phyloP scores from a whole-genome alignment of 768 basidiomycete species.

The Tubosaeta sp. region DNA sequence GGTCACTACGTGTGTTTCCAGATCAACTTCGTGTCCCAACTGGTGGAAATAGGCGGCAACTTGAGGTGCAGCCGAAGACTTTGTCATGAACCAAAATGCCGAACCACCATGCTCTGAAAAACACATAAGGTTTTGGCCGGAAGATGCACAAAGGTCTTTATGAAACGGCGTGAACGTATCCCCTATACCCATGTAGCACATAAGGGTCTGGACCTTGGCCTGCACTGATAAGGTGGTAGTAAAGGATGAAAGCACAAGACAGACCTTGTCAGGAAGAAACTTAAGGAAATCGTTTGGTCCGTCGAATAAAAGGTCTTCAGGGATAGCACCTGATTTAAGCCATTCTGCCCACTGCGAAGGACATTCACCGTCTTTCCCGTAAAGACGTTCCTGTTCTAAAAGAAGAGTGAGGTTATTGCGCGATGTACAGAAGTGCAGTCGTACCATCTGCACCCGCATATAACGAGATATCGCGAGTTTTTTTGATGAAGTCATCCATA shows the following conservation, averaged over 20 bases:
- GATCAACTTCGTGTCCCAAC: conserved; percentile 50
- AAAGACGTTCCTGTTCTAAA: conserved; percentile 57
- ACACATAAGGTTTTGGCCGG: conserved; percentile 86
- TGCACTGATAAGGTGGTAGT: conserved; percentile 24
- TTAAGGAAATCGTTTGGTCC: conserved; percentile 54
- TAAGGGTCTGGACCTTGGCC: conserved; percentile 69
- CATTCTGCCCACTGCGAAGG: conserved; percentile 63
- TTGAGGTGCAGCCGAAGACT: conserved; percentile 48
- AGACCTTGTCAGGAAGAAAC: conserved; percentile 50
- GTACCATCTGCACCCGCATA: conserved; percentile 40
- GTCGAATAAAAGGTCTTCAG: conserved; percentile 48
- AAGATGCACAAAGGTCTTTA: conserved; percentile 80
- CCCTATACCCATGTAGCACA: conserved; percentile 81
- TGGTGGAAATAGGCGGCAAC: conserved; percentile 57
- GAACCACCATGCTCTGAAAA: conserved; percentile 69
- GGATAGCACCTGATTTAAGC: conserved; percentile 50
- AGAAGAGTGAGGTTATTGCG: background rate
- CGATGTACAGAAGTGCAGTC: background rate
- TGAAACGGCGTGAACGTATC: conserved; percentile 84
- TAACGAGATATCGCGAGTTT: conserved; percentile 32
- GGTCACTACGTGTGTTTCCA: conserved; percentile 64
- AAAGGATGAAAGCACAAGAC: conserved; percentile 12
- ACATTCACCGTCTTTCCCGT: conserved; percentile 76
- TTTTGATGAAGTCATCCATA: conserved; percentile 50
- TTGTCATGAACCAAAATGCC: conserved; percentile 87